A percentile compares a stretch with the other conserved stretches of the same genome.
phyloP scores from a whole-genome alignment of 2,329 filamentous ascomycete species.

The Xylariaceae sp. region DNA sequence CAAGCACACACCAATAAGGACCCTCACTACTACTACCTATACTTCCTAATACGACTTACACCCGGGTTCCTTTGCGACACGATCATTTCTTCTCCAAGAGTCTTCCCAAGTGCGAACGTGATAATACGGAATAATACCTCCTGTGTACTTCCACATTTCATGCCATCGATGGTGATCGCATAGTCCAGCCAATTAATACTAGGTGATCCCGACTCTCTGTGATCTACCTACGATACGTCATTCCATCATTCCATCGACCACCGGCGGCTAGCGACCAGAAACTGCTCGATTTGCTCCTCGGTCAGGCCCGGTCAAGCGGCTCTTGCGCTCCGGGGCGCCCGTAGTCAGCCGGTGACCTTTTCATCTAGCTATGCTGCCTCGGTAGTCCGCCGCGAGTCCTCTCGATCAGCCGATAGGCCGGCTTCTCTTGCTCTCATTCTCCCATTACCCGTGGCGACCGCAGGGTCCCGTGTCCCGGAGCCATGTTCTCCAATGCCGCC shows the following conservation, averaged over 20 bases:
- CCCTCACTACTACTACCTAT: no score
- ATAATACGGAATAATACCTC: background rate
- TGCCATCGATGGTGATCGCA: background rate
- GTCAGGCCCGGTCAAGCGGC: background rate
- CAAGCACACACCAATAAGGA: no score
- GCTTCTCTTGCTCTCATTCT: conserved; percentile 31
- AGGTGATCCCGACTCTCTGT: background rate
- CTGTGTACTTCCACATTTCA: background rate
- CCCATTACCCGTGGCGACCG: conserved; percentile 7
- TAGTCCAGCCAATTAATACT: background rate
- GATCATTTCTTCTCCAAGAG: no score
- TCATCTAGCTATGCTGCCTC: conserved; percentile 45
- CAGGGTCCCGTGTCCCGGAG: conserved; percentile 22
- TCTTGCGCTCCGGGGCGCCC: conserved; percentile 6
- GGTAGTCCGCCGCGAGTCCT: conserved; percentile 37
- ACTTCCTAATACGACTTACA: no score
- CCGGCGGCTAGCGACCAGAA: background rate
- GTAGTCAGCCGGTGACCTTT: background rate
- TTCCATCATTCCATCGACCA: background rate
- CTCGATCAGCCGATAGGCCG: conserved; percentile 36
- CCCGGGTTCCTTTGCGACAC: no score
- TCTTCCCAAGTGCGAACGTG: no score
- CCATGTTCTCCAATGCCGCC: conserved; percentile 55
- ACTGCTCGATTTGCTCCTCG: background rate
- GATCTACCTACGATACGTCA: background rate